phyloP scores from a whole-genome alignment of 2,329 filamentous ascomycete genomes.

The Penicillium sp. region DNA sequence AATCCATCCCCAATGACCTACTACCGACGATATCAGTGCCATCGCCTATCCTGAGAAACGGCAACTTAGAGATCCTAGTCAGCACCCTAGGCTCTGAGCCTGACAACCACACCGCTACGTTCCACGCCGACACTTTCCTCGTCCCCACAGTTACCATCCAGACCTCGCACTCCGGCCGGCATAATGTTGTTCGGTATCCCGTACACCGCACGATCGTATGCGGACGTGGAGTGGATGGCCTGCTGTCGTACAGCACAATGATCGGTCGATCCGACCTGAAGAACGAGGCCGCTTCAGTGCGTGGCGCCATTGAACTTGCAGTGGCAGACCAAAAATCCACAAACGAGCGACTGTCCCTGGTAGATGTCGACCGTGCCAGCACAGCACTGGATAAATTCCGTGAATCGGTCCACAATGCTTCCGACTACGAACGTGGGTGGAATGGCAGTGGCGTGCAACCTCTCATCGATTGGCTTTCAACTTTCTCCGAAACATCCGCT shows the following conservation, averaged over 20 bases:
- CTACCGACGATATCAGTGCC: slow-evolving; percentile 58
- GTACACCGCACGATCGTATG: slow-evolving; percentile 80
- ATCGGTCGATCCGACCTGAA: slow-evolving; percentile 33
- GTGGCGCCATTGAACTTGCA: slow-evolving; percentile 46
- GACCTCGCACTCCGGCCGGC: slow-evolving; percentile 61
- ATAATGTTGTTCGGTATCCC: slow-evolving; percentile 70
- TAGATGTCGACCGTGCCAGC: slow-evolving; percentile 65
- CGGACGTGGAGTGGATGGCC: slow-evolving; percentile 68
- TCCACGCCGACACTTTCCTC: slow-evolving; percentile 64
- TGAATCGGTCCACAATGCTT: slow-evolving; percentile 66
- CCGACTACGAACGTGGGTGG: slow-evolving; percentile 73
- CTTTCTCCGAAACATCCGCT: slow-evolving; percentile 23
- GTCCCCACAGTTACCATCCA: slow-evolving; percentile 72
- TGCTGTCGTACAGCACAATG: slow-evolving; percentile 43
- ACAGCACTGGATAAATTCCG: slow-evolving; percentile 68
- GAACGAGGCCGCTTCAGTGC: slow-evolving; percentile 34
- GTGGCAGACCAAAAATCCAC: slow-evolving; percentile 42
- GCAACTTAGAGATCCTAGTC: slow-evolving; percentile 61
- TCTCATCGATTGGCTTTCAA: slow-evolving; percentile 63
- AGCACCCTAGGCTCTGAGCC: slow-evolving; percentile 53
- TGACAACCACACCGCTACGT: slow-evolving; percentile 50
- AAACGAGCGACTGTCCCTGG: slow-evolving; percentile 44
- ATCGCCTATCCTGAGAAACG: slow-evolving; percentile 55
- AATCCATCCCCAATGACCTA: slow-evolving; percentile 50
- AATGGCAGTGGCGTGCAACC: slow-evolving; percentile 67